Conservation (phyloP, 306 rosid species). For the Inga leiocalycina region DNA sequence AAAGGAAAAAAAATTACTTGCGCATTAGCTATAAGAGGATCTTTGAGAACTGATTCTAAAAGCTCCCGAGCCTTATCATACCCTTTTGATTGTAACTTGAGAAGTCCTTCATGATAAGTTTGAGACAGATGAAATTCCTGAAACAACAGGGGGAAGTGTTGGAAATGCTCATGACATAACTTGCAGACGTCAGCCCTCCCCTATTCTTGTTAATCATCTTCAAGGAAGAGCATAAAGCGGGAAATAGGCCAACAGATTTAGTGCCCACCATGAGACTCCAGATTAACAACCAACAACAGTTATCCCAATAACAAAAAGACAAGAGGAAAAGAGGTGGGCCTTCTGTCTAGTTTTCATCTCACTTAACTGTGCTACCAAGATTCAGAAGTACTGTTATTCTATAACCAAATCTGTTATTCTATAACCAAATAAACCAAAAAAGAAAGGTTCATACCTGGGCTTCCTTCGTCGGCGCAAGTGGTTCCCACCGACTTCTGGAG, state of each 20-base stretch:
- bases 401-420: background rate
- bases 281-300: background rate
- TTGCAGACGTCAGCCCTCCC: background rate
- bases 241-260: background rate
- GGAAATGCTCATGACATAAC: background rate
- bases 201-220: background rate
- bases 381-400: background rate
- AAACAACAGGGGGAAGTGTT: slow-evolving; percentile 17
- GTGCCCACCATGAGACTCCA: background rate
- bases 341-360: background rate
- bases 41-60: slow-evolving; percentile 81
- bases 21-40: slow-evolving; percentile 72
- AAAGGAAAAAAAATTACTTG: slow-evolving; percentile 47
- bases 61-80: slow-evolving; percentile 80
- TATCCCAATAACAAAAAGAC: background rate
- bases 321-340: background rate
- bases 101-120: slow-evolving; percentile 93
- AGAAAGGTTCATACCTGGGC: slow-evolving; percentile 68
- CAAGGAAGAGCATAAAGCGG: background rate
- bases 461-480: slow-evolving; percentile 96
- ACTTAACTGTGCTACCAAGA: slow-evolving; percentile 7
- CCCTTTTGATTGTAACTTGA: slow-evolving; percentile 80
- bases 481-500: slow-evolving; percentile 82
- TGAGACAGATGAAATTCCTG: slow-evolving; percentile 97
- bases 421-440: background rate